Percentiles rank a stretch among this genome's conserved stretches.
phyloP scores from a whole-genome alignment of 1,284 basidiomycete genomes.

The Melampsora abietis-canadensis region DNA sequence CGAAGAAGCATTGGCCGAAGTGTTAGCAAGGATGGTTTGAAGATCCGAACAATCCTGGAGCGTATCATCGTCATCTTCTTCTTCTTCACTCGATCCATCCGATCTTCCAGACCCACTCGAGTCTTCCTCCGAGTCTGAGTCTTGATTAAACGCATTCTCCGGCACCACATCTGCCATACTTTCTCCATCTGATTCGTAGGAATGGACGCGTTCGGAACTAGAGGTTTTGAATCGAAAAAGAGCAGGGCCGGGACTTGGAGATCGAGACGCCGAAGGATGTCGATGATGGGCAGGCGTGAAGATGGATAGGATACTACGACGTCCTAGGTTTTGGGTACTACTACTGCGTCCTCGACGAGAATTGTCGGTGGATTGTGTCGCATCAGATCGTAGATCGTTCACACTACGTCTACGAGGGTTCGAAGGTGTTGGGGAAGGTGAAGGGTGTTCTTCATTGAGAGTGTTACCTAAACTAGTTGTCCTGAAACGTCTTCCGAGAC shows the following conservation, averaged over 20 bases:
- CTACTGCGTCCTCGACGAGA: neutral
- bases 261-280: conserved; percentile 11
- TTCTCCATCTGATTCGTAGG: conserved; percentile 25
- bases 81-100: neutral
- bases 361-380: too few relatives aligned
- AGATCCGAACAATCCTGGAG: too few relatives aligned
- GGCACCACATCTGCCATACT: conserved; percentile 5
- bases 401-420: neutral
- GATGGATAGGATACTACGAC: conserved; percentile 12
- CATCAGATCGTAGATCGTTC: neutral
- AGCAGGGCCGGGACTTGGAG: neutral
- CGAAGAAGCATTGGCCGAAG: neutral
- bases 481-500: neutral
- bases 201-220: too few relatives aligned
- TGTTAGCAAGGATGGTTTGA: neutral
- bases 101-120: conserved; percentile 16
- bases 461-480: neutral
- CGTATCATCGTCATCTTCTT: too few relatives aligned
- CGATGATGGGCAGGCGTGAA: conserved; percentile 5
- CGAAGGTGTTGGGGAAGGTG: neutral
- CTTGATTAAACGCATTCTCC: neutral
- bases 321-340: conserved; percentile 6
- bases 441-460: neutral
- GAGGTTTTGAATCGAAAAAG: neutral
- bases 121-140: conserved; percentile 8